Percentiles rank a stretch among this genome's conserved stretches.
These are phyloP conservation scores for Oldenlandia corymbosa DNA, from an alignment of 257 asterid genomes.

Conservation along the genomic window DNA sequence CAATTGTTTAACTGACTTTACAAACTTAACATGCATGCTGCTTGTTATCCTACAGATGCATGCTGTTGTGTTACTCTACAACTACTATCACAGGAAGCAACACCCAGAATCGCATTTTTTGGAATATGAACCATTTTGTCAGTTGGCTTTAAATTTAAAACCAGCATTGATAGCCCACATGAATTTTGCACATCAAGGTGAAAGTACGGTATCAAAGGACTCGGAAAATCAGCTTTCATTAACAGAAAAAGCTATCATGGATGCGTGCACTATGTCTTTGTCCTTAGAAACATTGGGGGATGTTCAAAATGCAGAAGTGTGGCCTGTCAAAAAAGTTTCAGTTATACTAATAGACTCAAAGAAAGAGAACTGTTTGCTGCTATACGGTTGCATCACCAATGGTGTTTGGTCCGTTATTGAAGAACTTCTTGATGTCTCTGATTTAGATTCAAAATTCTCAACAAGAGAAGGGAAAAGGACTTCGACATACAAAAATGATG, in stretches of 20 bases:
- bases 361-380: slow-evolving; percentile 44
- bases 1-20: background rate
- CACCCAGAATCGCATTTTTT: slow-evolving; percentile 30
- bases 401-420: slow-evolving; percentile 72
- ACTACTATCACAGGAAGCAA: slow-evolving; percentile 65
- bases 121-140: slow-evolving; percentile 40
- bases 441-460: slow-evolving; percentile 14
- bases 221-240: slow-evolving; percentile 37
- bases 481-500: slow-evolving; percentile 11
- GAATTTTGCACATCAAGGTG: slow-evolving; percentile 21
- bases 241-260: slow-evolving; percentile 50
- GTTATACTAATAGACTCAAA: slow-evolving; percentile 50
- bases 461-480: slow-evolving; percentile 25
- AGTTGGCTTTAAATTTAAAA: slow-evolving; percentile 37
- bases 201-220: slow-evolving; percentile 12
- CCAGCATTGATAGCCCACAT: slow-evolving; percentile 41
- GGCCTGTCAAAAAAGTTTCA: slow-evolving; percentile 49
- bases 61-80: slow-evolving; percentile 78
- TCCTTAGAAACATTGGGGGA: slow-evolving; percentile 42
- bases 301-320: slow-evolving; percentile 30
- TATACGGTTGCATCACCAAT: slow-evolving; percentile 33
- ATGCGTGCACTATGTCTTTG: slow-evolving; percentile 51
- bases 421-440: slow-evolving; percentile 23
- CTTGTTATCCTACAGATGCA: slow-evolving; percentile 44
- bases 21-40: background rate